Percentiles rank a stretch among this genome's conserved stretches.
phyloP scores from a whole-genome alignment of 1,284 basidiomycete species.

The Meripilus lineatus region DNA sequence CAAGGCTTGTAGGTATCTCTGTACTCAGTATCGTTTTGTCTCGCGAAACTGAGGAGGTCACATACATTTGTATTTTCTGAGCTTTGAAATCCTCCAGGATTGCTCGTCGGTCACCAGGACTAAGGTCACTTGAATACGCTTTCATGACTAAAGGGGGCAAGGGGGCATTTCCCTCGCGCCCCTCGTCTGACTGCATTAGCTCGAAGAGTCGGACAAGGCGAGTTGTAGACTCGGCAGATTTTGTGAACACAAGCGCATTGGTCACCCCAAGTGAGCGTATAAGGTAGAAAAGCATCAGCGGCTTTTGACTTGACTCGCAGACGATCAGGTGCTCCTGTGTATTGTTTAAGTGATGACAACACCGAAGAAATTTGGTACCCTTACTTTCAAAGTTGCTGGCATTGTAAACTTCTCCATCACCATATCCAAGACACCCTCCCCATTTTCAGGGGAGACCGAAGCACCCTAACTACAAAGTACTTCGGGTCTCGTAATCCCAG shows the following conservation, averaged over 20 bases:
- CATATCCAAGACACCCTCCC: constrained; percentile 42
- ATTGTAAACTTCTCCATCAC: constrained; percentile 79
- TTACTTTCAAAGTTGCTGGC: constrained; percentile 70
- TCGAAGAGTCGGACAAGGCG: constrained; percentile 82
- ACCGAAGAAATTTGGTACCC: constrained; percentile 15
- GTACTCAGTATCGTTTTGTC: not conserved
- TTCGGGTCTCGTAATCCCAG: constrained; percentile 78
- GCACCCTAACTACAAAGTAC: constrained; percentile 74
- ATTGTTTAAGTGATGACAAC: not conserved
- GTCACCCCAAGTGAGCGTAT: constrained; percentile 57
- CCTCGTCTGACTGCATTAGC: constrained; percentile 67
- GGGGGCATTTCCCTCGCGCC: too few species aligned
- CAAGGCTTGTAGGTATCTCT: constrained; percentile 48
- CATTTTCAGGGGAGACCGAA: constrained; percentile 25
- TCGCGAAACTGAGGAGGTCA: not conserved
- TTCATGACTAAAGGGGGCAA: constrained; percentile 54
- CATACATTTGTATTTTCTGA: constrained; percentile 79
- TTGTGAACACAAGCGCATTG: constrained; percentile 91
- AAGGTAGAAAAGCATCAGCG: constrained; percentile 86
- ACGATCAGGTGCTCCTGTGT: constrained; percentile 91
- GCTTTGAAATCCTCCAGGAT: constrained; percentile 81
- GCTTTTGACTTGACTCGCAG: constrained; percentile 78
- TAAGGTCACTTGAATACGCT: constrained; percentile 88
- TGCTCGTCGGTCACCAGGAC: constrained; percentile 64
- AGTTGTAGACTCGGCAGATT: constrained; percentile 87